Percentiles rank a stretch among this genome's conserved stretches.
Evolutionary conservation across 768 basidiomycete species (phyloP).

Genomic region (Russula griseocarnosa): DNA sequence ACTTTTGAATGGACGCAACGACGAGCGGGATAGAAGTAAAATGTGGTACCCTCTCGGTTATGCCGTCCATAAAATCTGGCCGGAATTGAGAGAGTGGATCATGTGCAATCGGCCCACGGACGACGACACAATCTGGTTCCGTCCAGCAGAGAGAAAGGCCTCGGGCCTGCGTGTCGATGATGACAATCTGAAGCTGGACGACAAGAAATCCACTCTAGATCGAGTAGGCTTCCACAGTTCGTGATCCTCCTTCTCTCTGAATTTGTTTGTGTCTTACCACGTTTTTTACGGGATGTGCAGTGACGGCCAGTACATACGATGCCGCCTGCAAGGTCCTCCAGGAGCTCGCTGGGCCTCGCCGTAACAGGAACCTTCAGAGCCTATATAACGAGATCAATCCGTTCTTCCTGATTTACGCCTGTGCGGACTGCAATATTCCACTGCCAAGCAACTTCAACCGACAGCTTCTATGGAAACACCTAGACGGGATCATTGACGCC

Average conservation of each 20-base stretch:
- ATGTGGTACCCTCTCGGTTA: not conserved
- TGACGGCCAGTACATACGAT: not conserved
- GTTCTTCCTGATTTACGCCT: conserved; percentile 20
- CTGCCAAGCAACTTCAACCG: conserved; percentile 6
- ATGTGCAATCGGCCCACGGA: not conserved
- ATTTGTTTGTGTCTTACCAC: not conserved
- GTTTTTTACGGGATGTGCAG: not conserved
- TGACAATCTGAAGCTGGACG: not conserved
- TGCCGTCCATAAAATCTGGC: not conserved
- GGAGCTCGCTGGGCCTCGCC: not conserved
- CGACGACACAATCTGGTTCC: not conserved
- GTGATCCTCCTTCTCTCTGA: not conserved
- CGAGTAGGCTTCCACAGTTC: conserved; percentile 11
- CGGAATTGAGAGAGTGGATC: conserved; percentile 5
- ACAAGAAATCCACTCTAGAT: not conserved
- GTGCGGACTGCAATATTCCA: not conserved
- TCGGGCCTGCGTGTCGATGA: too few species aligned
- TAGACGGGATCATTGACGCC: conserved; percentile 4
- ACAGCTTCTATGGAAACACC: conserved; percentile 13
- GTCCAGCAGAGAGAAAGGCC: not conserved
- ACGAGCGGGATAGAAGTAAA: not conserved
- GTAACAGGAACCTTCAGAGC: not conserved
- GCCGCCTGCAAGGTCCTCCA: not conserved
- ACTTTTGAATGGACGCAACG: conserved; percentile 2
- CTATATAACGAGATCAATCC: conserved; percentile 2